Evolutionary conservation across 2,329 filamentous ascomycete genomes (phyloP).

Genomic region (Fusarium dimerum): DNA sequence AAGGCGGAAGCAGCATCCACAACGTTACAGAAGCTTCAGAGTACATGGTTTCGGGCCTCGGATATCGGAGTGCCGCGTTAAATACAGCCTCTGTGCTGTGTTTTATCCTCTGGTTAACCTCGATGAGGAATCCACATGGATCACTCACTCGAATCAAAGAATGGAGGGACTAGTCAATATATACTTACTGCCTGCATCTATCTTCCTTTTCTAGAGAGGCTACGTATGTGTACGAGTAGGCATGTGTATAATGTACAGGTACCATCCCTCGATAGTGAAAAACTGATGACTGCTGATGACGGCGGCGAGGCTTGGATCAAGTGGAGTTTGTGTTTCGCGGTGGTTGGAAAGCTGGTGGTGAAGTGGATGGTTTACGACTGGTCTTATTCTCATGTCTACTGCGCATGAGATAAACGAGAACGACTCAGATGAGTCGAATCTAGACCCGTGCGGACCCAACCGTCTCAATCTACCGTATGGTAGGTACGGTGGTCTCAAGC

Average conservation of each 20-base stretch:
- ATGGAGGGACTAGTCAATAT: neutral
- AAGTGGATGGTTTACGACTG: constrained; percentile 21
- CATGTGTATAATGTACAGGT: no score
- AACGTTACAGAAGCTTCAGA: neutral
- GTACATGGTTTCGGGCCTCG: neutral
- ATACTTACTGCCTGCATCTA: neutral
- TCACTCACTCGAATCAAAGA: neutral
- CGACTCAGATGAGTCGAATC: constrained; percentile 19
- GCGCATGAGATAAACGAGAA: constrained; percentile 26
- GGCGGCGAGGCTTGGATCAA: constrained; percentile 8
- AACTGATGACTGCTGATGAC: neutral
- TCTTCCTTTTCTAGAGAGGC: neutral
- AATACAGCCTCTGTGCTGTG: neutral
- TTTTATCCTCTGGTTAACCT: no score
- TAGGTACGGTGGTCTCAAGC: no score
- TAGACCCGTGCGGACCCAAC: neutral
- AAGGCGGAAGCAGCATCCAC: neutral
- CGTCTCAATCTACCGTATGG: neutral
- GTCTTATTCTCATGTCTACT: constrained; percentile 20
- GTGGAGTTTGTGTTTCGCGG: constrained; percentile 5
- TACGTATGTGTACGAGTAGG: no score
- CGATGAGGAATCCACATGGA: no score
- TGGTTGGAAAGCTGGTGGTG: constrained; percentile 8
- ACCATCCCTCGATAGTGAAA: no score
- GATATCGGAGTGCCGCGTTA: neutral